phyloP scores from a whole-genome alignment of 2,329 filamentous ascomycete genomes.

The Thelonectria discophora region DNA sequence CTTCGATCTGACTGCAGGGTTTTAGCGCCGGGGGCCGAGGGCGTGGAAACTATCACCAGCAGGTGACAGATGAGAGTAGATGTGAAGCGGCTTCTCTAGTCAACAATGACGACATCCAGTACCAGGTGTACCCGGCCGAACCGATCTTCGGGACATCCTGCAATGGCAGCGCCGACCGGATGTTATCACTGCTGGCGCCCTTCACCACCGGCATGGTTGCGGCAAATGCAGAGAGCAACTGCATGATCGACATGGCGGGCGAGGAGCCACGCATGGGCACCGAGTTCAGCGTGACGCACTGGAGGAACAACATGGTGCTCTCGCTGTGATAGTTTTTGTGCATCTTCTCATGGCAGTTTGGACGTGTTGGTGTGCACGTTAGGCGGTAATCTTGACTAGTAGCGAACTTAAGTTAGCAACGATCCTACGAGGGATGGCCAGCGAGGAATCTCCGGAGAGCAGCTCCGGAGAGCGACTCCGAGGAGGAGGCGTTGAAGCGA shows the following conservation, averaged over 20 bases:
- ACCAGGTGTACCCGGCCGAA: constrained; percentile 54
- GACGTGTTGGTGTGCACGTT: not conserved
- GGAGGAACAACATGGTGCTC: constrained; percentile 37
- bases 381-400: not conserved
- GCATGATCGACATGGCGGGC: constrained; percentile 39
- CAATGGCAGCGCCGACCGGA: constrained; percentile 42
- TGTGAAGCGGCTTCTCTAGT: constrained; percentile 33
- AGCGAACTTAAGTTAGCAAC: constrained; percentile 2
- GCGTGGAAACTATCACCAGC: too few species aligned
- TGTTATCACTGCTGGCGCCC: constrained; percentile 49
- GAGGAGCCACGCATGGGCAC: constrained; percentile 45
- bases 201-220: constrained; percentile 51
- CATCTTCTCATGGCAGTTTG: not conserved
- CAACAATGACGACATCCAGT: constrained; percentile 3
- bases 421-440: constrained; percentile 12
- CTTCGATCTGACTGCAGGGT: constrained; percentile 32
- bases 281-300: constrained; percentile 45
- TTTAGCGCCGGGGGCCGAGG: too few species aligned
- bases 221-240: constrained; percentile 45
- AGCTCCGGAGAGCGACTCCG: not conserved
- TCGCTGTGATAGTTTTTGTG: not conserved
- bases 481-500: not conserved
- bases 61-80: too few species aligned
- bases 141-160: constrained; percentile 48
- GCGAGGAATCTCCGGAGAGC: not conserved